These are phyloP conservation scores for Pleodorina starrii DNA, from an alignment of 139 green algal genomes.

Conservation along the genomic window DNA sequence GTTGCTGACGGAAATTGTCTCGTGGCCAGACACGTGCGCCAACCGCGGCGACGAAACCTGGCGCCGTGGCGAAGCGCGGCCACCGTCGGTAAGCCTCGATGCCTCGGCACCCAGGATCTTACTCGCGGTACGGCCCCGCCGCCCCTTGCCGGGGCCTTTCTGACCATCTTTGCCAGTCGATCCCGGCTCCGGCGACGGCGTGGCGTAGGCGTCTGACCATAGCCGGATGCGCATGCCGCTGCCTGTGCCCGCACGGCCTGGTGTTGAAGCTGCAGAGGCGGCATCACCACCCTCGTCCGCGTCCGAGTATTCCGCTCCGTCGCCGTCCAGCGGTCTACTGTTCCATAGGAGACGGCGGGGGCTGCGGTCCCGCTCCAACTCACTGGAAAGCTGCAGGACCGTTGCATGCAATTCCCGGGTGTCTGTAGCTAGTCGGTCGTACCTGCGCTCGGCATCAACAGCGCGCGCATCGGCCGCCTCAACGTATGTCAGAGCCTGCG, in stretches of 20 bases:
- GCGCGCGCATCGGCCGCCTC: background rate
- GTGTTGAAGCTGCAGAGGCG: background rate
- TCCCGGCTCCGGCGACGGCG: background rate
- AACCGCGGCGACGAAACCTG: background rate
- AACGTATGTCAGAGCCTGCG: background rate
- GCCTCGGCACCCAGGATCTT: too few relatives aligned
- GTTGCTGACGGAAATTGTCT: background rate
- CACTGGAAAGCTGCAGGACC: slow-evolving; percentile 41
- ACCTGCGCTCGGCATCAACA: background rate
- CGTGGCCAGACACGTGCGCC: background rate
- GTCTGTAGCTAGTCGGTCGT: slow-evolving; percentile 27
- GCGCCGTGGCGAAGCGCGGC: too few relatives aligned
- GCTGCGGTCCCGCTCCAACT: background rate
- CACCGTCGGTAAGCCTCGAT: too few relatives aligned
- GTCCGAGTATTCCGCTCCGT: background rate
- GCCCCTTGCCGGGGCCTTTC: background rate
- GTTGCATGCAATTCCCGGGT: slow-evolving; percentile 30
- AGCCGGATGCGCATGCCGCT: background rate
- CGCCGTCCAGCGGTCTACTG: background rate
- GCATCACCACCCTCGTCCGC: background rate
- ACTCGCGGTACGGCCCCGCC: background rate
- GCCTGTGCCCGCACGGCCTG: background rate
- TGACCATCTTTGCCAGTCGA: background rate
- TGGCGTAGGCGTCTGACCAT: slow-evolving; percentile 2
- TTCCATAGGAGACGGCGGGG: background rate